Evolutionary conservation across 75 land plant genomes (phyloP).

Genomic region (Chamaecyparis obtusa): DNA sequence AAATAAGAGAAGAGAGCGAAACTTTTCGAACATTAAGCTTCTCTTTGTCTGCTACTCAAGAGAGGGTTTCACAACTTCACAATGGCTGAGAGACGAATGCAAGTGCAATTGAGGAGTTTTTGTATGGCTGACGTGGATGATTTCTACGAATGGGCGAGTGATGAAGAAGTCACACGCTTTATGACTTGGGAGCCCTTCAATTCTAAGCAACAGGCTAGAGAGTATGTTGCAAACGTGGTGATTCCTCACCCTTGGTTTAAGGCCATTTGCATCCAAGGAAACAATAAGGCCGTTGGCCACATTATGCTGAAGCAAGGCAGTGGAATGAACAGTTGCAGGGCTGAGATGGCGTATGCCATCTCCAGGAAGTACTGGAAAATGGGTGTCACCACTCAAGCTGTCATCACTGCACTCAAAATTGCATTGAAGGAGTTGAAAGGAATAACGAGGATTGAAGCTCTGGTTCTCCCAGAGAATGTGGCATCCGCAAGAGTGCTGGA

Average conservation of each 20-base stretch:
- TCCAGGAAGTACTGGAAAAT: conserved; percentile 50
- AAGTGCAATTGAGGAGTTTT: conserved; percentile 29
- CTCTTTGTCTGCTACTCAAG: no score
- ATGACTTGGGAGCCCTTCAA: conserved; percentile 34
- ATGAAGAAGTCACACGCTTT: conserved; percentile 36
- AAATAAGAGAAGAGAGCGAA: no score
- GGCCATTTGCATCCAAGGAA: conserved; percentile 40
- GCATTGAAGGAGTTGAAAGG: conserved; percentile 37
- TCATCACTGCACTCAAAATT: conserved; percentile 24
- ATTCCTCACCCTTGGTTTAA: conserved; percentile 50
- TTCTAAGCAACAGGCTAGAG: conserved; percentile 27
- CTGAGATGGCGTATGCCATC: conserved; percentile 44
- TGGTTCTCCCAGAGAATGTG: conserved; percentile 37
- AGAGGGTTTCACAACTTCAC: no score
- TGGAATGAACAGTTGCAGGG: conserved; percentile 11
- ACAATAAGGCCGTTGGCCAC: not conserved
- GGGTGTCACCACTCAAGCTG: conserved; percentile 50
- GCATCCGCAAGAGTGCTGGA: conserved; percentile 51
- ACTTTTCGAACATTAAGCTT: no score
- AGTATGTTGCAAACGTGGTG: conserved; percentile 17
- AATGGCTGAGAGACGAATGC: not conserved
- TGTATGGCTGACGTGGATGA: conserved; percentile 31
- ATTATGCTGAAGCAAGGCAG: not conserved
- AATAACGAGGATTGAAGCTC: conserved; percentile 43
- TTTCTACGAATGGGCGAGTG: conserved; percentile 45